Evolutionary conservation across 2,329 filamentous ascomycete species (phyloP), one percentile per base, ranked within the genome.

Genomic region (Amauroascus niger): DNA sequence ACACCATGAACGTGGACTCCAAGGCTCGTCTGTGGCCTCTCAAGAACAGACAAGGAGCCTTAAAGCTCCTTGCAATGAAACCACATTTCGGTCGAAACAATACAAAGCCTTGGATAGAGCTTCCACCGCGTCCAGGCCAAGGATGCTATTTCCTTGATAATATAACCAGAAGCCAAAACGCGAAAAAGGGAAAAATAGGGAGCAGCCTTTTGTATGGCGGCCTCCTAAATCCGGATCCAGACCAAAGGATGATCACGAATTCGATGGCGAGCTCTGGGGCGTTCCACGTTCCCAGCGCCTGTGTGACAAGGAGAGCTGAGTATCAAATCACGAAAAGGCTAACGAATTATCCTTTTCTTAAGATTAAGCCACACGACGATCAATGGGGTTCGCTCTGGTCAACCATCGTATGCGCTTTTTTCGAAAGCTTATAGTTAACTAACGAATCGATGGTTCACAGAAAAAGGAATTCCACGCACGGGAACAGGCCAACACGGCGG

Each of bases 351-450:
- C 16, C 40, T 13, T 14, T 3, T 24, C 22, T 43, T 5, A 22
- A 50, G 22, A 30, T 14, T 24, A 41, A 50, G 35, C 48, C 48
- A 41, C 37, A 43, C 6, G 37, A 30, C 13, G 48, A 43, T 43
- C 24, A 41, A 28, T 9, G 9, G 4, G 26, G 26, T 9, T 30
- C 4, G 26, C 9, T 4, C 9, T 30, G 26, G 5, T 30, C 26
- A 30, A 30, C 9, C 26, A 30, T 30, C 4, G 26, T 30, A 30
- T 4, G 9, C 26, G 26, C 26, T 30, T 30, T 30, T 30, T 5
- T 30, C 26, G 9, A 9, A 30, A n/a, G n/a, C n/a, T n/a, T n/a
- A n/a, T n/a, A n/a, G n/a, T 9, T 30, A 30, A 30, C 26, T 30
- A 30, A 30, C 9, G 9, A 9, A 5, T 30, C 9, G 26, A 9